Evolutionary conservation across 495 filamentous ascomycete species (phyloP), one percentile per base, ranked within the genome.

Genomic region (Trichoderma reesei): DNA sequence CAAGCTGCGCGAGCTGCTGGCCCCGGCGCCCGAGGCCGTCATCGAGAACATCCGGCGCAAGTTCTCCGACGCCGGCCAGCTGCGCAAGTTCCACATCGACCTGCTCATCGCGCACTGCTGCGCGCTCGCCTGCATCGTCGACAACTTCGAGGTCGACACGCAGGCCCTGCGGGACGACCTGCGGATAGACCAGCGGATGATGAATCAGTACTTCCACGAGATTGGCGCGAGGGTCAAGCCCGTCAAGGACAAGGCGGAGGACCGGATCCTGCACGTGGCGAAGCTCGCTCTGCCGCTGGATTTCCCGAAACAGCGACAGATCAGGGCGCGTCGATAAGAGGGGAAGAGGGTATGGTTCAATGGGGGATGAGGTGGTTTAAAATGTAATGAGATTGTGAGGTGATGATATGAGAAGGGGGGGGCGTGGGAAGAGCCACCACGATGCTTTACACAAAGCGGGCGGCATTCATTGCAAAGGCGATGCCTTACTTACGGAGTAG

Each of bases 161-260:
- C 80, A 80, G 31, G 84, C 91, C 70, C 75, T 98, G 65, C 83
- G 85, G 64, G 85, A 89, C 59, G 94, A 98, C 71, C 77, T 98
- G 54, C 81, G 82, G 65, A 68, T 97, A 38, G 90, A 94, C 66
- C 82, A 83, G 62, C 83, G 80, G 68, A 79, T 83, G 69, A 77
- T 89, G 59, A 72, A 65, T 18, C 76, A 84, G 66, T 92, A 92
- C 70, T 96, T 92, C 80, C 74, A 78, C 39, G 92, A 96, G 72
- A 82, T 98, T 68, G 94, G 94, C 2, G 93, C 90, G 37, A 80
- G 76, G 65, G 74, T 87, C 16, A 77, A 66, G 66, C 61, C 61
- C 26, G 61, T 63, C n/a, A 73, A 77, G 60, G 69, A 76, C 42
- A 81, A 79, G 56, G 78, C 81, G 33, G 78, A 68, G 11, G 81